A percentile compares a stretch with the other conserved stretches of the same genome.
Conservation (phyloP, 140 eudicot species). For the Senecio squalidus region DNA sequence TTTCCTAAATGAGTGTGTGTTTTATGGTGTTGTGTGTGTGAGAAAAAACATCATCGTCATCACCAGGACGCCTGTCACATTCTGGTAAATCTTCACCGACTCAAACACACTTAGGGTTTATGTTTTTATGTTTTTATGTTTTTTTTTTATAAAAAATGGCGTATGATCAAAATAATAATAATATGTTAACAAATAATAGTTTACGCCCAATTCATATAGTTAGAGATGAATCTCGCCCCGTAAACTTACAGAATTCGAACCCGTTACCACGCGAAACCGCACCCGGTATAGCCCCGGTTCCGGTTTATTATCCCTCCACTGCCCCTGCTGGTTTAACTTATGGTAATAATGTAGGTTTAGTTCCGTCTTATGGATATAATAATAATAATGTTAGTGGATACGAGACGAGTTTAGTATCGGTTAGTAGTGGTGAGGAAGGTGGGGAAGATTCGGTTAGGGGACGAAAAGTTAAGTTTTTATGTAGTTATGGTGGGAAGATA, state of each 20-base stretch:
- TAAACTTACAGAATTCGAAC: slow-evolving; percentile 20
- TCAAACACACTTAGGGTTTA: slow-evolving; percentile 8
- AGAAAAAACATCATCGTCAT: too few relatives aligned
- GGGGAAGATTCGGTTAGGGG: slow-evolving; percentile 56
- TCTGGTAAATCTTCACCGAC: slow-evolving; percentile 35
- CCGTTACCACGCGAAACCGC: slow-evolving; percentile 26
- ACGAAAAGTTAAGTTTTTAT: slow-evolving; percentile 75
- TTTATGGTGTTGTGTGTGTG: too few relatives aligned
- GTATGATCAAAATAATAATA: slow-evolving; percentile 30
- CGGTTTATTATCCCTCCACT: slow-evolving; percentile 48
- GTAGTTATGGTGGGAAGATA: slow-evolving; percentile 96
- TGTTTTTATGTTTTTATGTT: not conserved
- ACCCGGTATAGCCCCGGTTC: slow-evolving; percentile 49
- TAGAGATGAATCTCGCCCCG: slow-evolving; percentile 37
- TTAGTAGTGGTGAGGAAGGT: slow-evolving; percentile 59
- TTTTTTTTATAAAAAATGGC: slow-evolving; percentile 22
- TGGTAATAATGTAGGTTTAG: slow-evolving; percentile 18
- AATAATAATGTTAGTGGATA: slow-evolving; percentile 9
- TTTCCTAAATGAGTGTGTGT: too few relatives aligned
- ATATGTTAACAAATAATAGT: slow-evolving; percentile 25
- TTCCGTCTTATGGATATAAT: slow-evolving; percentile 29
- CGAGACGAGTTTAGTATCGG: slow-evolving; percentile 14
- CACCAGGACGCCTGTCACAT: slow-evolving; percentile 32
- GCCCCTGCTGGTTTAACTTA: slow-evolving; percentile 18
- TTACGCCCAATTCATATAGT: slow-evolving; percentile 38